These are phyloP conservation scores for Vanrija sp. DNA, from an alignment of 1,284 basidiomycete genomes.

Conservation along the genomic window DNA sequence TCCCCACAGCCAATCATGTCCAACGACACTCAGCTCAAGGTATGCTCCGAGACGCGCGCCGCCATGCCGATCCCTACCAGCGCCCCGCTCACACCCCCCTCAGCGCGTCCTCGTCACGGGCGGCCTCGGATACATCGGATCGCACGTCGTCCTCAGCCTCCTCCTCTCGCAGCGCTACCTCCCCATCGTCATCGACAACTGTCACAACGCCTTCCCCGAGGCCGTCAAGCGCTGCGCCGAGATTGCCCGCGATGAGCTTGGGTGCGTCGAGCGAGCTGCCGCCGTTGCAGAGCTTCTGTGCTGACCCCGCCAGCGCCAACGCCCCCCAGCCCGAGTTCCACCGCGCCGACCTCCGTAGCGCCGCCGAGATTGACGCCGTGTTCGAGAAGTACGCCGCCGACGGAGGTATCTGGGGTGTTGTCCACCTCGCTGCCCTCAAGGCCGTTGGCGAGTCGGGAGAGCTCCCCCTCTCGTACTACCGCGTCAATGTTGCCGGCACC, in stretches of 20 bases:
- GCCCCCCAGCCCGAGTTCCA: conserved; percentile 46
- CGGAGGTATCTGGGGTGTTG: conserved; percentile 94
- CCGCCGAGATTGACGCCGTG: conserved; percentile 64
- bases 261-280: conserved; percentile 52
- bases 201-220: conserved; percentile 79
- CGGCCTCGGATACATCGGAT: conserved; percentile 59
- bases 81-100: conserved; percentile 13
- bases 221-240: conserved; percentile 67
- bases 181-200: conserved; percentile 88
- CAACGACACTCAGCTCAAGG: conserved; percentile 11
- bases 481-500: conserved; percentile 84
- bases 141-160: conserved; percentile 81
- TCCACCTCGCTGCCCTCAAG: conserved; percentile 96
- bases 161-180: conserved; percentile 84
- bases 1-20: conserved; percentile 4
- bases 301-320: conserved; percentile 40
- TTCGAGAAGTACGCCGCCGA: conserved; percentile 76
- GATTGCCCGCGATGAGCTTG: conserved; percentile 63
- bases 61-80: conserved; percentile 22
- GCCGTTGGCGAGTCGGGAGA: conserved; percentile 97
- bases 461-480: conserved; percentile 87
- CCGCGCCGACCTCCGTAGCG: conserved; percentile 68
- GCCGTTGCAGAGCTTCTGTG: conserved; percentile 35
- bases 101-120: conserved; percentile 49
- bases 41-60: background rate